Evolutionary conservation across 2,329 filamentous ascomycete genomes (phyloP).

Genomic region (Fusarium fracticaudum): DNA sequence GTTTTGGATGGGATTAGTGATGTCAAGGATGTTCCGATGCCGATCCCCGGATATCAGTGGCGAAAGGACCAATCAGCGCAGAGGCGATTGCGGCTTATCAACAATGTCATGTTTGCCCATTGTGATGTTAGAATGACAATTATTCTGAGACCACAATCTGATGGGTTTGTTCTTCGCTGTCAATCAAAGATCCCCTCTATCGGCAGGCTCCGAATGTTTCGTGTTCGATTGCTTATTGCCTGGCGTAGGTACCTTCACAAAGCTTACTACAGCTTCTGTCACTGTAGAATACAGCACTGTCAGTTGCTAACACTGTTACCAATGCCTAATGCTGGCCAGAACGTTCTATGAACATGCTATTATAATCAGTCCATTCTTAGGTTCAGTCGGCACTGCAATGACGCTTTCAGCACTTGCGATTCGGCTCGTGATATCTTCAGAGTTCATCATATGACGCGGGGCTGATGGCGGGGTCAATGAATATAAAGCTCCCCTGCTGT

Average conservation of each 20-base stretch:
- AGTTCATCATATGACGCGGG: constrained; percentile 39
- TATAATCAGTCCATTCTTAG: neutral
- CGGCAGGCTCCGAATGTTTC: neutral
- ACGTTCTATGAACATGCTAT: neutral
- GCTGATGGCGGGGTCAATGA: constrained; percentile 35
- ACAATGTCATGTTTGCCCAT: neutral
- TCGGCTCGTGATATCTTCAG: constrained; percentile 15
- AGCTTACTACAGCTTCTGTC: neutral
- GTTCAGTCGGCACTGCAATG: neutral
- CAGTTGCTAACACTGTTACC: neutral
- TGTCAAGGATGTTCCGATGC: constrained; percentile 40
- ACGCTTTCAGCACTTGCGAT: neutral
- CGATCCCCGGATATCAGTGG: constrained; percentile 31
- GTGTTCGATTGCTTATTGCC: neutral
- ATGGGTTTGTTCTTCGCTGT: neutral
- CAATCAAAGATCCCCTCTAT: neutral
- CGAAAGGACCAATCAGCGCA: constrained; percentile 33
- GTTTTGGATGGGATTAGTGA: constrained; percentile 37
- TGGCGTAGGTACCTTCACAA: neutral
- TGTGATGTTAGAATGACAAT: neutral
- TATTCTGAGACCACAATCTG: neutral
- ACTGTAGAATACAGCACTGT: neutral
- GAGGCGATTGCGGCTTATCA: constrained; percentile 27
- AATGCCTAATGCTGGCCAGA: neutral
- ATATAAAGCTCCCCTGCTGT: neutral